Base-by-base conservation (phyloP, 1,139 yeast species). In the Candida sanyaensis region DNA sequence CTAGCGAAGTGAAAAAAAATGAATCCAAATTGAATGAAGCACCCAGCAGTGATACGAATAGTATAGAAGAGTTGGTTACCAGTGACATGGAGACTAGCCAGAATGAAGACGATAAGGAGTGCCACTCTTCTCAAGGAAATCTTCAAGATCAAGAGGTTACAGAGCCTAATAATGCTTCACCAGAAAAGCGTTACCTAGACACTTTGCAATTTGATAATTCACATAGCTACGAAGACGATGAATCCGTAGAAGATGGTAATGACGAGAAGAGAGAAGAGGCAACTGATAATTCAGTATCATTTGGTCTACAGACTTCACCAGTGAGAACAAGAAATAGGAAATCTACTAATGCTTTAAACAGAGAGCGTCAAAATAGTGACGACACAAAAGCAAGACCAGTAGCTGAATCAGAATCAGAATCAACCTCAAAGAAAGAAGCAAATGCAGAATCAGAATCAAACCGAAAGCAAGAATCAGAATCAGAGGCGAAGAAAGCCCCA, bases 291-390 rank as follows among this genome's bases (percentile, higher is more conserved):
- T 32, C 26, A 8, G 6, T 26, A 26, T 17, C 28, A 6, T 13
- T 11, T 5, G 29, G 23, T 6, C 11, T 10, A n/a, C 30, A 38
- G 11, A 40, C 37, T 7, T 42, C 30, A 43, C 46, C 44, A 2
- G 36, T 26, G n/a, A 30, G 42, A 31, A 12, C 34, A 13, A 31
- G 28, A 21, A 21, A 45, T 44, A 12, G 27, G 17, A 30, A 39
- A 12, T 9, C 37, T 10, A 39, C 42, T 9, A 39, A 24, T 9
- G 43, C 24, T 9, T 4, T 24, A 7, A 31, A 31, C 13, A 37
- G 9, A 17, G 6, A 4, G 7, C 6, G 2, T 3, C 9, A 3
- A 26, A 5, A 26, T 29, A 27, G 13, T 27, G 26, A 5, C 27
- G 21, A 17, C 21, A 3, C 21, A 17, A 17, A 17, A 17, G 21